phyloP scores from a whole-genome alignment of 176 grass and related monocot species.

The Oryza coarctata region DNA sequence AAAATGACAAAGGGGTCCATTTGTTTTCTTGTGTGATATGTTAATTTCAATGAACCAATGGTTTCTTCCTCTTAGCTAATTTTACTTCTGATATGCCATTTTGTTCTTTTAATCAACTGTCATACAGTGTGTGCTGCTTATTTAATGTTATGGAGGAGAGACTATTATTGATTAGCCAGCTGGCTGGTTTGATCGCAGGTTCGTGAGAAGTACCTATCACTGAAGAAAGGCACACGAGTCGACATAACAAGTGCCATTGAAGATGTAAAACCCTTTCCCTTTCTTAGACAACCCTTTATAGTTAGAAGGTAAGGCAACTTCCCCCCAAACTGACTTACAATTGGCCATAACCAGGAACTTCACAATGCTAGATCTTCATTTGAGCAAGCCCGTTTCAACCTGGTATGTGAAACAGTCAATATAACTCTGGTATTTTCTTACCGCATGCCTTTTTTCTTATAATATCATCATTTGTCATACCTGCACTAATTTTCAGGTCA shows the following conservation, averaged over 20 bases:
- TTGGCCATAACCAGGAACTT: constrained; percentile 67
- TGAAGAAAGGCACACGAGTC: constrained; percentile 92
- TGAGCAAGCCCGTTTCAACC: constrained; percentile 97
- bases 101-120: background rate
- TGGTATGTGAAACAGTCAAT: constrained; percentile 49
- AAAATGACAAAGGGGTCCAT: background rate
- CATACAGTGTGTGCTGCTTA: constrained; percentile 1
- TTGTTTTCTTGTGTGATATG: background rate
- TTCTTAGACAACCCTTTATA: constrained; percentile 27
- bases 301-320: constrained; percentile 28
- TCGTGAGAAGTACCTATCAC: constrained; percentile 79
- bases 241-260: constrained; percentile 82
- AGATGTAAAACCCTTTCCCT: constrained; percentile 69
- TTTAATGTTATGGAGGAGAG: constrained; percentile 21
- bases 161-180: constrained; percentile 27
- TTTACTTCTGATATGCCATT: background rate
- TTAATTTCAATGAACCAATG: background rate
- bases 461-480: constrained; percentile 15
- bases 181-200: constrained; percentile 51
- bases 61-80: background rate
- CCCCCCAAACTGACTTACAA: constrained; percentile 21
- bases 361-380: constrained; percentile 89
- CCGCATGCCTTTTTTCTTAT: constrained; percentile 13
- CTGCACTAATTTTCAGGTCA: constrained; percentile 60
- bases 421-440: constrained; percentile 16